Base-by-base conservation (phyloP, 805 yeast genomes). In the Metschnikowia arizonensis region DNA sequence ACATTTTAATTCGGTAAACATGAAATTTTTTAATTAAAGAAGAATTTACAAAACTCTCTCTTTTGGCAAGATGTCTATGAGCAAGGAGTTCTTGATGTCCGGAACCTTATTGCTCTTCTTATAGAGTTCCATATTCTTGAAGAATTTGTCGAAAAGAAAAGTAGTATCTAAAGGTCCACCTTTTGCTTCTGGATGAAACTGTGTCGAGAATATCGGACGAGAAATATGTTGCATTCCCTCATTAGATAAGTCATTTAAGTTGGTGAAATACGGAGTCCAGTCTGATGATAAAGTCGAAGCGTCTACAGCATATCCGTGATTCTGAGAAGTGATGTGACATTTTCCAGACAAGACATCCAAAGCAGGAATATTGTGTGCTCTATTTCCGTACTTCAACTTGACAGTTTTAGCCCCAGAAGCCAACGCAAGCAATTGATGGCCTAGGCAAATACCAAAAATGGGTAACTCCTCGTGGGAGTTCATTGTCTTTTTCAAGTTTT, bases 151-250 rank as follows among this genome's bases (percentile, higher is more conserved):
- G 58, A 93, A 93, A 66, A 93, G 74, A 69, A 81, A 88, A 2
- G 88, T 78, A 11, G 97, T 86, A 68, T 93, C 99, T 59, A 85
- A 77, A 48, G 99, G 99, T 57, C 99, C 99, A 58, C 99, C 98
- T 72, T 89, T 91, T 47, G 99, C 98, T 69, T 93, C 99, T 40
- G 99, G 99, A 66, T 93, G 99, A 78, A 93, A 93, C 69, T 93
- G 99, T 2, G 97, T 88, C 31, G 97, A 88, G 72, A 91, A 93
- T 45, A 91, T 86, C 42, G 99, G 99, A 65, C 80, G 84, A 32
- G 79, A 62, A 46, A 73, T 77, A 68, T 93, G 99, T 59, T 82
- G 84, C 96, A 93, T 89, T 59, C 99, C 99, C 72, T 93, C 99
- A 67, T 93, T 93, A 44, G 96, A 86, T 64, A 88, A 83, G 66